phyloP scores from a whole-genome alignment of 2,329 filamentous ascomycete genomes.

The Pseudogymnoascus sp. region DNA sequence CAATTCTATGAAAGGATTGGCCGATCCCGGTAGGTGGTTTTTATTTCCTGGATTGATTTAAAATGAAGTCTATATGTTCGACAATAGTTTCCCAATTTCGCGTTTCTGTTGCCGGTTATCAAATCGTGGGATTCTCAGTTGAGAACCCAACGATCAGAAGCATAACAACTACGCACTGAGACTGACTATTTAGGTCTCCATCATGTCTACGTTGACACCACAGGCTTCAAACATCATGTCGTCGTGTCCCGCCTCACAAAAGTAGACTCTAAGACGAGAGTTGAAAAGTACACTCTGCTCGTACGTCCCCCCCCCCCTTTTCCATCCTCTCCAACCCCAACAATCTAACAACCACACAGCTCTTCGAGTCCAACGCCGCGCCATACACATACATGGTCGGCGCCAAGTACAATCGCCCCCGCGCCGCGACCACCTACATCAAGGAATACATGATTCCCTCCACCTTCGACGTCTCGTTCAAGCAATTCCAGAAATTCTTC shows the following conservation, averaged over 20 bases:
- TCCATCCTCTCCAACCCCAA: background rate
- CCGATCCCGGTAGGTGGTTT: conserved; percentile 43
- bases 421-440: conserved; percentile 26
- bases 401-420: conserved; percentile 36
- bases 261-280: conserved; percentile 35
- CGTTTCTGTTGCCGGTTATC: background rate
- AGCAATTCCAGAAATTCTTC: conserved; percentile 51
- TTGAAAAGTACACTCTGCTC: conserved; percentile 52
- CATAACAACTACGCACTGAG: background rate
- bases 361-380: conserved; percentile 57
- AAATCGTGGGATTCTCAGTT: background rate
- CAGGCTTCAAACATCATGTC: conserved; percentile 57
- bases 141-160: background rate
- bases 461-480: conserved; percentile 38
- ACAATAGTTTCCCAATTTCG: conserved; percentile 2
- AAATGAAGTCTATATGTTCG: background rate
- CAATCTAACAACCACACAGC: conserved; percentile 34
- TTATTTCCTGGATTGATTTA: background rate
- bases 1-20: conserved; percentile 33
- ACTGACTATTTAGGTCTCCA: conserved; percentile 43
- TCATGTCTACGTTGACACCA: conserved; percentile 56
- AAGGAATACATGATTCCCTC: conserved; percentile 33
- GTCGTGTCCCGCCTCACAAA: conserved; percentile 47
- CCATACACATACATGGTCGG: conserved; percentile 57
- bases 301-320: conserved; percentile 36